Evolutionary conservation across 495 filamentous ascomycete species (phyloP), one percentile per base, ranked within the genome.

Genomic region (Penicillium samsonianum): DNA sequence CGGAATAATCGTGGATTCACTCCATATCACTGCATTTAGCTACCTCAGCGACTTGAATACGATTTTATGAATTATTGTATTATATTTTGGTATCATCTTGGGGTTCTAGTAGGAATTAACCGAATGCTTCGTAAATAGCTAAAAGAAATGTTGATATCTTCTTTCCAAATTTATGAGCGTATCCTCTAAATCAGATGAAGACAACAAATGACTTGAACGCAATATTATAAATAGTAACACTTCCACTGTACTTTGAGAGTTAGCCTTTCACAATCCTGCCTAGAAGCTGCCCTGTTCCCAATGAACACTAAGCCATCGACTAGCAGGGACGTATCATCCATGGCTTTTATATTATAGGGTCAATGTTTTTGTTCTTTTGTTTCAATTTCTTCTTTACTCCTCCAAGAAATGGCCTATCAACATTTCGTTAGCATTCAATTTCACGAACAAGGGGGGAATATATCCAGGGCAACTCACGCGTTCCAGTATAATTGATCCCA

Each of bases 41-140:
- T 54, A 23, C 16, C 25, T 45, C 38, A 42, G 23, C 35, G 30
- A 19, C 11, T 37, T 22, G 20, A 38, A 19, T 50, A 50, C 22
- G 47, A 50, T 37, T n/a, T 50, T 37, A 50, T 12, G 47, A 50
- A 37, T 37, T 37, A 48, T 16, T 46, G 5, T 28, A 46, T 5
- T 23, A 17, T 25, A 8, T 19, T 17, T 44, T 23, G 10, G 41
- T 22, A 17, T 19, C n/a, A 31, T 4, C 30, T 11, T 11, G 30
- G 10, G 9, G 23, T 30, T 16, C 35, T 38, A 7, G 16, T 20
- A 42, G 9, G 19, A 20, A 22, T 11, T 10, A 5, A 42, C 8
- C 11, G 9, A 42, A 19, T 10, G 9, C 40, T 22, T 42, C 19
- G 33, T n/a, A 37, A 37, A 30, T 4, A 31, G 9, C 10, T 9